Conservation (phyloP, 768 basidiomycete genomes). For the Lepiota subincarnata region DNA sequence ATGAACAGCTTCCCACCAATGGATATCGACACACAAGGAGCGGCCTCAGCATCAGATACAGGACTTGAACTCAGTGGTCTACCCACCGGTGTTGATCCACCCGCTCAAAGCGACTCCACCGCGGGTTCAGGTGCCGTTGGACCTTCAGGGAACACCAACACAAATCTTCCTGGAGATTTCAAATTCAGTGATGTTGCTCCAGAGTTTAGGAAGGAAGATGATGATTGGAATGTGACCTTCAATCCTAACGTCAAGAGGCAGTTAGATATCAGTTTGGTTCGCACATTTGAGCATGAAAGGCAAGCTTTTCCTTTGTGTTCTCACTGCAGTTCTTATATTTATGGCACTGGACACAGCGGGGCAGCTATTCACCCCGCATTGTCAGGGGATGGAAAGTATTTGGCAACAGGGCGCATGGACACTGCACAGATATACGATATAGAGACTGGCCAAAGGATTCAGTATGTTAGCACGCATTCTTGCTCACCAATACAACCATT, state of each 20-base stretch:
- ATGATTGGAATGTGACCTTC: conserved; percentile 85
- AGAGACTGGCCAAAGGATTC: conserved; percentile 82
- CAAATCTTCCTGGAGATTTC: conserved; percentile 35
- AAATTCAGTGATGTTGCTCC: conserved; percentile 42
- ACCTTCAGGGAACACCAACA: conserved; percentile 5
- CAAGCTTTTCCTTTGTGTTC: conserved; percentile 28
- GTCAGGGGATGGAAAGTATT: conserved; percentile 85
- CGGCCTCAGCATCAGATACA: too few relatives aligned
- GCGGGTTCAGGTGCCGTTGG: neutral
- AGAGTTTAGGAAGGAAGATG: conserved; percentile 60
- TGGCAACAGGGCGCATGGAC: conserved; percentile 93
- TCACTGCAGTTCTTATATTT: conserved; percentile 36
- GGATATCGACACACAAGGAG: too few relatives aligned
- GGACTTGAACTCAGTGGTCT: too few relatives aligned
- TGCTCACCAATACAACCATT: neutral
- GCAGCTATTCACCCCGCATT: conserved; percentile 85
- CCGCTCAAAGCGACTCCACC: neutral
- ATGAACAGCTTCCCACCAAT: too few relatives aligned
- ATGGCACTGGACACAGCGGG: too few relatives aligned
- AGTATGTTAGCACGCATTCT: conserved; percentile 44
- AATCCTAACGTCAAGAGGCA: conserved; percentile 69
- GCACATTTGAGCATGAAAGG: conserved; percentile 84
- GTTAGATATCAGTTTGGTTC: conserved; percentile 71
- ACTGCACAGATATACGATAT: conserved; percentile 95
- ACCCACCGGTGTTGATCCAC: too few relatives aligned